phyloP scores from a whole-genome alignment of 2,329 filamentous ascomycete species.

The Penicillium sp. region DNA sequence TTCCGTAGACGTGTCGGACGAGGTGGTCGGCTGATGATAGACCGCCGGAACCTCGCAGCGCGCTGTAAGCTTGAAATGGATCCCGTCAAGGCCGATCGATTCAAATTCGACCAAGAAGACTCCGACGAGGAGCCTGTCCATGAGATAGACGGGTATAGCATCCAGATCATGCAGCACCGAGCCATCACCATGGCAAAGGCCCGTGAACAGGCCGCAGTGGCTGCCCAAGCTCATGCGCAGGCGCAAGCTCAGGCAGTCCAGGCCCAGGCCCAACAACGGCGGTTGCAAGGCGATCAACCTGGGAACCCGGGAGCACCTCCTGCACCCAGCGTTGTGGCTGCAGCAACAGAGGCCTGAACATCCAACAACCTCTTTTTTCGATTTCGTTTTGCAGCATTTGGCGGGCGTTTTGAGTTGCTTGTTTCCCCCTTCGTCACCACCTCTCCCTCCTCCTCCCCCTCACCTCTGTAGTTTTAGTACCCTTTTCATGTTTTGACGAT shows the following conservation, averaged over 20 bases:
- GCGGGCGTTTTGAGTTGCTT: conserved; percentile 31
- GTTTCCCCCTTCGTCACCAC: conserved; percentile 22
- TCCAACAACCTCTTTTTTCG: conserved; percentile 7
- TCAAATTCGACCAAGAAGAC: conserved; percentile 85
- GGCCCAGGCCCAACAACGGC: conserved; percentile 38
- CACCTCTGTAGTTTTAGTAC: conserved; percentile 33
- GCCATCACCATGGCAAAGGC: conserved; percentile 49
- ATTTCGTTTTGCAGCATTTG: conserved; percentile 31
- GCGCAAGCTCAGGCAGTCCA: conserved; percentile 42
- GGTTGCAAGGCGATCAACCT: conserved; percentile 37
- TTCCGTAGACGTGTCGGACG: conserved; percentile 84
- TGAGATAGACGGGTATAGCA: conserved; percentile 68
- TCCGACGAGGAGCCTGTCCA: conserved; percentile 74
- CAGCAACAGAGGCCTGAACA: conserved; percentile 33
- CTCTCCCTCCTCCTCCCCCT: conserved; percentile 20
- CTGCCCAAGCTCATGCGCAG: conserved; percentile 45
- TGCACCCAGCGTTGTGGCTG: conserved; percentile 29
- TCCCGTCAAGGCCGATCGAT: conserved; percentile 63
- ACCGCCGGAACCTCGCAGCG: conserved; percentile 69
- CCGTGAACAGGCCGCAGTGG: conserved; percentile 43
- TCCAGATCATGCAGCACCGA: conserved; percentile 58
- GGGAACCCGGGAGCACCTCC: conserved; percentile 30
- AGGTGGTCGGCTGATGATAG: conserved; percentile 81
- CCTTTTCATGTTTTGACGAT: conserved; percentile 24
- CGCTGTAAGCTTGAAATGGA: conserved; percentile 49